Conservation (phyloP, 768 basidiomycete genomes). For the Mrakia frigida region DNA sequence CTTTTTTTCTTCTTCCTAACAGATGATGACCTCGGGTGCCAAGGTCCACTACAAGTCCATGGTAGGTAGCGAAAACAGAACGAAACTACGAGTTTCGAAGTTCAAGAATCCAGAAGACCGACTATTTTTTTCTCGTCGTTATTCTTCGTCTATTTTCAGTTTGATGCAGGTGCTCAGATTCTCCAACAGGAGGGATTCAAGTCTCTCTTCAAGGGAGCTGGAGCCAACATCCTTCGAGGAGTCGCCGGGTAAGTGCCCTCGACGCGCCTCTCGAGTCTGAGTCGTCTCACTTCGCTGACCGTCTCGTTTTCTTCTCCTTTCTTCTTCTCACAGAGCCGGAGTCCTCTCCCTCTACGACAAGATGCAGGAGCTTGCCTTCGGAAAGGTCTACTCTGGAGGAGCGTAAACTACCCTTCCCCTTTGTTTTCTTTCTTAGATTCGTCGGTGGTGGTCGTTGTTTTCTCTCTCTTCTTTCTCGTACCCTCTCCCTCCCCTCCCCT, state of each 20-base stretch:
- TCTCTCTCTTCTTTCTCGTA: neutral
- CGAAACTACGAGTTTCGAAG: too few relatives aligned
- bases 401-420: slow-evolving; percentile 37
- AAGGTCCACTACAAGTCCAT: slow-evolving; percentile 86
- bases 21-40: slow-evolving; percentile 97
- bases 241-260: neutral
- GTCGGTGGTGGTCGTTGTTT: neutral
- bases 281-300: neutral
- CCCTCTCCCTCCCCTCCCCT: neutral
- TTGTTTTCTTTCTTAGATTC: neutral
- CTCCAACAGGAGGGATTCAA: slow-evolving; percentile 82
- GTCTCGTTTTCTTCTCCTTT: neutral
- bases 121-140: too few relatives aligned
- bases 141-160: slow-evolving; percentile 86
- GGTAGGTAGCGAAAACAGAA: too few relatives aligned
- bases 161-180: slow-evolving; percentile 92
- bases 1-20: neutral
- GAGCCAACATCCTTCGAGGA: slow-evolving; percentile 55
- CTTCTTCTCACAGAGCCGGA: slow-evolving; percentile 74
- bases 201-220: slow-evolving; percentile 99
- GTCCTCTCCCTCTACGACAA: slow-evolving; percentile 99
- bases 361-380: slow-evolving; percentile 86
- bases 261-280: too few relatives aligned
- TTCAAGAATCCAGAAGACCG: too few relatives aligned
- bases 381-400: slow-evolving; percentile 99